Percentiles rank a stretch among this genome's conserved stretches.
phyloP scores from a whole-genome alignment of 805 yeast species.

The Helenozyma baotianmanensis region DNA sequence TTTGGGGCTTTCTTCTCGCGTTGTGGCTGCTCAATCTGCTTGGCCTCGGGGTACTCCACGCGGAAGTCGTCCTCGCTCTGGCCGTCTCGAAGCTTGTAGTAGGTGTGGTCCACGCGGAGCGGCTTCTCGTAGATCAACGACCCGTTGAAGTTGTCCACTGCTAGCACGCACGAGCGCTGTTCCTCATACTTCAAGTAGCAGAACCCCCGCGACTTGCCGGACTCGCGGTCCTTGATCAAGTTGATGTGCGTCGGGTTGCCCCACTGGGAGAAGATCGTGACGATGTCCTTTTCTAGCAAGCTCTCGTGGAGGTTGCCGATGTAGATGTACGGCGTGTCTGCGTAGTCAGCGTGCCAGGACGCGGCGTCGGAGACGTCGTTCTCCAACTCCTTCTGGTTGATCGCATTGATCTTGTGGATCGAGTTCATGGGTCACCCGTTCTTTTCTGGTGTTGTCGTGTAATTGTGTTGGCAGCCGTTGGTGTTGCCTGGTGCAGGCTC shows the following conservation, averaged over 20 bases:
- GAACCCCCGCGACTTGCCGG: conserved; percentile 69
- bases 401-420: conserved; percentile 43
- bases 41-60: conserved; percentile 23
- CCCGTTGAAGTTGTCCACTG: conserved; percentile 87
- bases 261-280: conserved; percentile 80
- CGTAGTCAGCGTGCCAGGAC: conserved; percentile 88
- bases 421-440: conserved; percentile 25
- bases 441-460: neutral
- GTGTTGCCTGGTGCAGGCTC: no score
- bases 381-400: conserved; percentile 67
- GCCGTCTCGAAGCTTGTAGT: conserved; percentile 51
- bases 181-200: conserved; percentile 82
- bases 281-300: conserved; percentile 69
- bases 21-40: conserved; percentile 1
- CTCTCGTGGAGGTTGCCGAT: conserved; percentile 69
- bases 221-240: conserved; percentile 57
- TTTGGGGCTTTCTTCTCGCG: conserved; percentile 2
- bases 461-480: no score
- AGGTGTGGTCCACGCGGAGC: conserved; percentile 66
- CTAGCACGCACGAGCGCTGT: conserved; percentile 72
- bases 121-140: conserved; percentile 45
- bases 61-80: conserved; percentile 44
- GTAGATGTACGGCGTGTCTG: conserved; percentile 69
- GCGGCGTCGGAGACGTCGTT: conserved; percentile 52
- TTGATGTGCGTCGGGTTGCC: conserved; percentile 80